Base-by-base conservation (phyloP, 2,329 filamentous ascomycete genomes). In the Fusarium caatingaense region DNA sequence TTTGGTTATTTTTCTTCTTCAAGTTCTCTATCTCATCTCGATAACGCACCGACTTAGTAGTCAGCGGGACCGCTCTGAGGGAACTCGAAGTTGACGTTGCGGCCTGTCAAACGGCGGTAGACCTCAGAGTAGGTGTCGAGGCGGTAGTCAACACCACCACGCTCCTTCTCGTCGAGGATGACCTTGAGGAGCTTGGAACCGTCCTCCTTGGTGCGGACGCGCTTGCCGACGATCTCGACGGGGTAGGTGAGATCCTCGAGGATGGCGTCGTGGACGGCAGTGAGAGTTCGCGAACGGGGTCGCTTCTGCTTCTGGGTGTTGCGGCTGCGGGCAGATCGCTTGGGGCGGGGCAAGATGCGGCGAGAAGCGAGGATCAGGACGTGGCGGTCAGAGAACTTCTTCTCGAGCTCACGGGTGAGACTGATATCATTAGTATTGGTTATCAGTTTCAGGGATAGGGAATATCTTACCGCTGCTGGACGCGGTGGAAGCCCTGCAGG, bases 301-400 rank as follows among this genome's bases (percentile, higher is more conserved):
- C 96, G 95, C 94, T 98, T 98, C 91, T 99, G 96, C 82, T 91
- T 98, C 87, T 96, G 94, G 83, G 88, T 93, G 87, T 94, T 94
- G 89, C 96, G 95, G 77, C 92, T 93, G 88, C 94, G 94, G 88
- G 91, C 93, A 84, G 94, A 97, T 84, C 95, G 94, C 93, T 98
- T 98, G 84, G 96, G 96, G 85, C 94, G 94, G 84, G 96, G 95
- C 72, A 99, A 90, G 81, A 99, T 99, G 86, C 96, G 96, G 90
- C 96, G 96, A 82, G 95, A 97, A 79, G 96, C 96, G 80, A 99
- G 92, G 91, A 99, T 94, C 84, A 99, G 89, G 84, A 99, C 96
- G 86, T 99, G 96, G 86, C 96, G 96, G 90, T 99, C 96, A 75
- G 96, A 98, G 93, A 99, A 99, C 89, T 99, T 99, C 94, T 99